Percentiles rank a stretch among this genome's conserved stretches.
These are phyloP conservation scores for Saccharomycopsis hybrid DNA, from an alignment of 1,139 yeast genomes.

Conservation along the genomic window DNA sequence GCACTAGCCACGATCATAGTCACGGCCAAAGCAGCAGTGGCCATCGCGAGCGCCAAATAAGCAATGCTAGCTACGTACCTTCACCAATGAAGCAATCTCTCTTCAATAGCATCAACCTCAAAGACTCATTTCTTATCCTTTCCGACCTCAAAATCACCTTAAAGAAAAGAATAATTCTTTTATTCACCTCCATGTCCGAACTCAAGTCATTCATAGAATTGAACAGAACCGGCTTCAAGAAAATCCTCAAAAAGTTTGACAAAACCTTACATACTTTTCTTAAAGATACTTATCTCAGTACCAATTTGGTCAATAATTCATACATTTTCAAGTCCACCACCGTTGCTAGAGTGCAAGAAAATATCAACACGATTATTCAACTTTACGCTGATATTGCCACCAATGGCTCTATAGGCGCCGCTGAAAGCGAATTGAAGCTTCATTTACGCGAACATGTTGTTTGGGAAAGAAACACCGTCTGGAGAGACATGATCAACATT, in stretches of 20 bases:
- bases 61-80: background rate
- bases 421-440: constrained; percentile 48
- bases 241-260: constrained; percentile 65
- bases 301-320: constrained; percentile 50
- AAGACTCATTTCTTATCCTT: constrained; percentile 29
- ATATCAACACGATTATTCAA: constrained; percentile 41
- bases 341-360: constrained; percentile 37
- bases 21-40: background rate
- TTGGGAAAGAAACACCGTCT: constrained; percentile 68
- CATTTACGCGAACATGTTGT: constrained; percentile 67
- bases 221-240: constrained; percentile 61
- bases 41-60: no score
- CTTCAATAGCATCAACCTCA: constrained; percentile 20
- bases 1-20: background rate
- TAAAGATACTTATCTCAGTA: constrained; percentile 46
- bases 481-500: constrained; percentile 66
- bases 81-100: constrained; percentile 6
- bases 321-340: constrained; percentile 44
- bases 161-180: constrained; percentile 57
- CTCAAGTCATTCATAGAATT: constrained; percentile 60
- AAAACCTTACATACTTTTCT: constrained; percentile 58
- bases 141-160: constrained; percentile 50
- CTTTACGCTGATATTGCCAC: constrained; percentile 38
- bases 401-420: constrained; percentile 28
- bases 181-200: constrained; percentile 76